These are phyloP conservation scores for Trichoderma sp. DNA, from an alignment of 2,329 filamentous ascomycete species.

Conservation along the genomic window DNA sequence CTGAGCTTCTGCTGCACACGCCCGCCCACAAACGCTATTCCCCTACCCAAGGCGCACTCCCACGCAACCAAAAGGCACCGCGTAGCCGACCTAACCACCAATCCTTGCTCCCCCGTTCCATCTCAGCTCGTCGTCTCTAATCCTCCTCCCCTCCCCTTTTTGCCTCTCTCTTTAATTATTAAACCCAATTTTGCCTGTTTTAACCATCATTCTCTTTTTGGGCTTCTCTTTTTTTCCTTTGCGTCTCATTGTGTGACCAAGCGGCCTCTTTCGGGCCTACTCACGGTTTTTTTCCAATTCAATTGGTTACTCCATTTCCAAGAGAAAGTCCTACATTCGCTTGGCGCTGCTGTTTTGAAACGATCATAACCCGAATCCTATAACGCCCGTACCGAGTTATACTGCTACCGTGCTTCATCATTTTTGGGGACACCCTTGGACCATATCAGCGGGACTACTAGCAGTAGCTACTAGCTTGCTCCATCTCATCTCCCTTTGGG, in stretches of 20 bases:
- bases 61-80: neutral
- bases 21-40: neutral
- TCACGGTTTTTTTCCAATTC: neutral
- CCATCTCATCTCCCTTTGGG: slow-evolving; percentile 2
- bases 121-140: neutral
- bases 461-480: neutral
- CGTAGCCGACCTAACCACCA: neutral
- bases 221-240: neutral
- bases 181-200: neutral
- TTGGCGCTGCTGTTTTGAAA: slow-evolving; percentile 5
- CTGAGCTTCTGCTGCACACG: neutral
- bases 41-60: neutral
- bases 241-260: neutral
- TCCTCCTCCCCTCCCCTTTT: neutral
- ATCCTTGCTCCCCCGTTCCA: slow-evolving; percentile 9
- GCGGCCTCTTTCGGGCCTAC: neutral
- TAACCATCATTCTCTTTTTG: neutral
- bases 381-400: neutral
- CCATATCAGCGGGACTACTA: neutral
- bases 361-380: neutral
- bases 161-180: too few relatives aligned
- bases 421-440: slow-evolving; percentile 7
- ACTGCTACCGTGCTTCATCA: neutral
- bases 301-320: neutral
- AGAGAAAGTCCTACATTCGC: slow-evolving; percentile 7